Percentiles rank a stretch among this genome's conserved stretches.
phyloP scores from a whole-genome alignment of 2,329 filamentous ascomycete species.

The Metarhizium album region DNA sequence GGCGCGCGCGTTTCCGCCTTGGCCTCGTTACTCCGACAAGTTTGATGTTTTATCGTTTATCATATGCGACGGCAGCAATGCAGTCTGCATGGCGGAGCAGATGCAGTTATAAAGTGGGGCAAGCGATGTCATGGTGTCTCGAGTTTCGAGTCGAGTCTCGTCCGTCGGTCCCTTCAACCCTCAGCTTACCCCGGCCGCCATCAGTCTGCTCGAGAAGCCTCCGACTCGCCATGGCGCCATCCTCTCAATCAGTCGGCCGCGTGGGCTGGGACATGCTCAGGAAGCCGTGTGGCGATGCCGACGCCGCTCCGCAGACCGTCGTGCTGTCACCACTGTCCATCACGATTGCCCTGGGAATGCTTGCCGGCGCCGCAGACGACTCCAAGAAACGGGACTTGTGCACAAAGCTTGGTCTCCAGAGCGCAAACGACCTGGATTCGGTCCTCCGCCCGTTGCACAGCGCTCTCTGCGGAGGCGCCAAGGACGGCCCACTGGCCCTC shows the following conservation, averaged over 20 bases:
- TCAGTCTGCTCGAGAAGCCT: no score
- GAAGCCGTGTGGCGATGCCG: neutral
- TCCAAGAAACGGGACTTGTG: neutral
- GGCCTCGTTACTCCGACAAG: no score
- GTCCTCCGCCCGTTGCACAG: neutral
- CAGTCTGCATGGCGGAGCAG: no score
- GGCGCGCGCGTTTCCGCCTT: no score
- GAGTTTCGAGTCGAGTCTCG: no score
- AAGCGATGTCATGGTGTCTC: no score
- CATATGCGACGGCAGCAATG: no score
- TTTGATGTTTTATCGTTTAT: no score
- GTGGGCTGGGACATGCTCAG: neutral
- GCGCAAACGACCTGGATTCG: neutral
- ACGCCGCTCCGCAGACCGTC: neutral
- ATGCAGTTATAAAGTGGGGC: no score
- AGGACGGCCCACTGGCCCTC: neutral
- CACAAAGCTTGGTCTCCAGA: neutral
- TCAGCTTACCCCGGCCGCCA: no score
- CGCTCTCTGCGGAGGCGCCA: neutral
- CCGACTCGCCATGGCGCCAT: neutral
- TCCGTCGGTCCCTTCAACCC: no score
- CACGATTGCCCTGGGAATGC: neutral
- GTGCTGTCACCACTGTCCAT: neutral
- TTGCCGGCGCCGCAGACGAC: neutral
- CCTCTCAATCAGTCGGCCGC: neutral